A percentile compares a stretch with the other conserved stretches of the same genome.
These are phyloP conservation scores for Climacium dendroides DNA, from an alignment of 225 moss, liverwort and hornwort genomes.

Conservation along the genomic window DNA sequence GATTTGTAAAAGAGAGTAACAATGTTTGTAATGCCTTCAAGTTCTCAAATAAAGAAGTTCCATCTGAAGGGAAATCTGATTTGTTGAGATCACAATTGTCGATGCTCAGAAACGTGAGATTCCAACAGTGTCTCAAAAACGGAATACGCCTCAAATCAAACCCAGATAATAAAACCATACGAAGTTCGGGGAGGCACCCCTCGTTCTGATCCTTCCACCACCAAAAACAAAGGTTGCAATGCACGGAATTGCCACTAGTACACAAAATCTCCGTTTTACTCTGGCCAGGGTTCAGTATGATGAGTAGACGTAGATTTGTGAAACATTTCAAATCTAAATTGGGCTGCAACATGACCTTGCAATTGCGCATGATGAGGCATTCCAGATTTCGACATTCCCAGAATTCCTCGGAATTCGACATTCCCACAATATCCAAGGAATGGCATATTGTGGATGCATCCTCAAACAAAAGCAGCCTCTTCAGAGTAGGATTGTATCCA, in stretches of 20 bases:
- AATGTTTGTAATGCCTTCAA: not conserved
- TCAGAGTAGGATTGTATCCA: not conserved
- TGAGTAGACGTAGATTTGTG: accelerated
- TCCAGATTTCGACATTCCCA: not conserved
- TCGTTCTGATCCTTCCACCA: accelerated
- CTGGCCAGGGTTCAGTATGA: accelerated
- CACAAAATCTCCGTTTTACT: not conserved
- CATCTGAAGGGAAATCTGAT: not conserved
- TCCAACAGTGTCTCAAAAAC: not conserved
- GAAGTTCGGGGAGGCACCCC: not conserved
- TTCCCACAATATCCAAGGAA: not conserved
- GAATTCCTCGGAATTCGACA: accelerated
- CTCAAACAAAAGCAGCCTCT: not conserved
- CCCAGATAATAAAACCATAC: not conserved
- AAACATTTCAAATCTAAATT: not conserved
- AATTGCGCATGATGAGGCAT: not conserved
- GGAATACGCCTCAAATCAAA: not conserved
- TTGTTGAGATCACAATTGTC: accelerated
- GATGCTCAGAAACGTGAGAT: not conserved
- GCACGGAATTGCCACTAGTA: accelerated
- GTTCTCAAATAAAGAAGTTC: not conserved
- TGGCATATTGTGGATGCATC: not conserved
- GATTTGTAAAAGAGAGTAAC: not conserved
- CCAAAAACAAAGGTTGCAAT: accelerated
- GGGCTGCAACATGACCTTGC: accelerated